Evolutionary conservation across 208 protist species (phyloP), one percentile per base, ranked within the genome.

Genomic region (Zelonia costaricensis): DNA sequence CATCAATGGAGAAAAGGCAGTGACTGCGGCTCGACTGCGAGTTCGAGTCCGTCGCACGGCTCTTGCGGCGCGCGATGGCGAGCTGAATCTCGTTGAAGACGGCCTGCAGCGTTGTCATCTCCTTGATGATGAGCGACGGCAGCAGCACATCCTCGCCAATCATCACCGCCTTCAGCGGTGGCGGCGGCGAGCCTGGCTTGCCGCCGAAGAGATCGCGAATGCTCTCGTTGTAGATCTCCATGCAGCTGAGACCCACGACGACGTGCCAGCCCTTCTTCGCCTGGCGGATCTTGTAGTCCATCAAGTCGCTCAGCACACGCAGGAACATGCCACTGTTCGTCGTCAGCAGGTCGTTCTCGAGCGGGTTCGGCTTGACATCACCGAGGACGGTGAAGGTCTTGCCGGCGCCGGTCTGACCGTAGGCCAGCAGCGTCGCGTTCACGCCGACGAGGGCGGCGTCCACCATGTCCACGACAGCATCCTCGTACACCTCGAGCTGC

Each of bases 381-480:
- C 90, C 88, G 4, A 97, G 76, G 15, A 95, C 76, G 3, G 82
- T 89, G 72, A 89, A 94, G 36, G 92, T 95, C 73, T 97, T 97
- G 36, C 96, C 96, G 20, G 80, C 87, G 15, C 95, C 91, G 1
- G 92, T 98, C 74, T 98, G 92, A 4, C 94, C 93, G 70, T 97
- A 97, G 10, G 90, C 86, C 18, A 96, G 72, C 2, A 97, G 64
- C 1, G 79, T 87, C 15, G 76, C 83, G 59, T 94, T 94, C 44
- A 80, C 78, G 48, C 91, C 93, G 16, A 86, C 74, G 5, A 97
- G 72, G 7, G 88, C 85, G 40, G 85, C 84, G 5, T 93, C 78
- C 25, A 97, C 89, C 60, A 89, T 85, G 38, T 83, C 75, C 45
- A 89, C 69, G 0, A 90, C 91, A 22, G 88, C 75, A 27, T 94